Base-by-base conservation (phyloP, 83 land plant species). In the Picea abies region DNA sequence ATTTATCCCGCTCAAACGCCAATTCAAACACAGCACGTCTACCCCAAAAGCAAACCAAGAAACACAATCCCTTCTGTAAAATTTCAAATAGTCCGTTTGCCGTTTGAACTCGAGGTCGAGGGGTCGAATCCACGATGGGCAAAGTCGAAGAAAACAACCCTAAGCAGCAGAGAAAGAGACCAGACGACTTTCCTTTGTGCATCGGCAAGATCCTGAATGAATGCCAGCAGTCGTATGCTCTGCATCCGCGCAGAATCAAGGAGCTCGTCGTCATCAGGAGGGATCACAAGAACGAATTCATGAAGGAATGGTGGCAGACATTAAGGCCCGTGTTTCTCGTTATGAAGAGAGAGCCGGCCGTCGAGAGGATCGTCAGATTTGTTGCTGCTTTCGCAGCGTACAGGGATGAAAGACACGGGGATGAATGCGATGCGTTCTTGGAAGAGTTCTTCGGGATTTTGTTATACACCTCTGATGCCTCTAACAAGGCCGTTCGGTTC, bases 361-460 rank as follows among this genome's bases (percentile, higher is more conserved):
- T 90, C 22, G 99, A 97, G 85, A 86, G 98, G 17, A 78, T 85
- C 10, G 91, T 92, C 47, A 77, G 86, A 32, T 92, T 93, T 84
- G 91, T 88, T 63, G 83, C 95, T 19, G 63, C 84, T 60, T 94
- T 97, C 49, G 89, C 91, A 39, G 84, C 87, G 19, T 68, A 76
- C 65, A 83, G 94, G 3, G 88, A 91, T 60, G 81, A 89, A 76
- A 76, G 65, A 23, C 29, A 71, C 20, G 90, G 82, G 3, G 72
- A 79, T 29, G 79, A 67, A 20, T 86, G 84, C 76, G 93, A 93
- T 80, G 91, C 80, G 25, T 95, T 97, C 60, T 79, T 94, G 80
- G 97, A 94, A 85, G 91, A 90, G 25, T 89, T 97, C 39, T 60
- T 97, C 23, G 83, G 87, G 73, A 85, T 96, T 75, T 90, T 97